Conservation (phyloP, 2,329 filamentous ascomycete genomes). For the Ilyonectria sp. region DNA sequence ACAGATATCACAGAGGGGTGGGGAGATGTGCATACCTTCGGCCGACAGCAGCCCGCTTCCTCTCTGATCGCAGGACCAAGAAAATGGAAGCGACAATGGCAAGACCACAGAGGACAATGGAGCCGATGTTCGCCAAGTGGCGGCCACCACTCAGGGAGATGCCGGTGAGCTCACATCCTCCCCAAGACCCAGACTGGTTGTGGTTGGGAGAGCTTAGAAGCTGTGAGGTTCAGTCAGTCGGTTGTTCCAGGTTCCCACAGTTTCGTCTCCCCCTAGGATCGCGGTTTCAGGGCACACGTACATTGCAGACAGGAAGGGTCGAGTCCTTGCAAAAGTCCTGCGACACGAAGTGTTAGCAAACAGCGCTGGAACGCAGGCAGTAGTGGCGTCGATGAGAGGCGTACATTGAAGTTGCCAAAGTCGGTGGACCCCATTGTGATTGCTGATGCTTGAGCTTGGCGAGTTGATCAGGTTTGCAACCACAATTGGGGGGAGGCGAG, state of each 20-base stretch:
- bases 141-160: constrained; percentile 78
- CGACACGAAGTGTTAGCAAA: constrained; percentile 47
- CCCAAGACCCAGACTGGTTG: constrained; percentile 73
- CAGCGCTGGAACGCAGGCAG: constrained; percentile 17
- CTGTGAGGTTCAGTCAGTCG: constrained; percentile 45
- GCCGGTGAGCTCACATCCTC: constrained; percentile 82
- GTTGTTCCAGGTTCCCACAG: constrained; percentile 29
- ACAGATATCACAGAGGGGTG: not conserved
- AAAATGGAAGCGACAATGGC: constrained; percentile 79
- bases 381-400: constrained; percentile 34
- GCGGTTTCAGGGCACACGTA: constrained; percentile 62
- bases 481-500: constrained; percentile 40
- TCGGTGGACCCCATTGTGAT: constrained; percentile 72
- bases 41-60: constrained; percentile 93
- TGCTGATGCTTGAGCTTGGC: constrained; percentile 47
- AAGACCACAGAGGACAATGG: constrained; percentile 85
- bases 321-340: constrained; percentile 89
- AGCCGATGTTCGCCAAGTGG: constrained; percentile 89
- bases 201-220: constrained; percentile 72
- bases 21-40: constrained; percentile 74
- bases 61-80: constrained; percentile 85
- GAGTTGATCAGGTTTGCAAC: constrained; percentile 46
- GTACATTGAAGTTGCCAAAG: constrained; percentile 74
- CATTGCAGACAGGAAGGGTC: constrained; percentile 88
- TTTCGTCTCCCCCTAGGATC: constrained; percentile 36